Percentiles rank a stretch among this genome's conserved stretches.
Evolutionary conservation across 352 stramenopile species (phyloP).

Genomic region (Globisporangium cederbergense): DNA sequence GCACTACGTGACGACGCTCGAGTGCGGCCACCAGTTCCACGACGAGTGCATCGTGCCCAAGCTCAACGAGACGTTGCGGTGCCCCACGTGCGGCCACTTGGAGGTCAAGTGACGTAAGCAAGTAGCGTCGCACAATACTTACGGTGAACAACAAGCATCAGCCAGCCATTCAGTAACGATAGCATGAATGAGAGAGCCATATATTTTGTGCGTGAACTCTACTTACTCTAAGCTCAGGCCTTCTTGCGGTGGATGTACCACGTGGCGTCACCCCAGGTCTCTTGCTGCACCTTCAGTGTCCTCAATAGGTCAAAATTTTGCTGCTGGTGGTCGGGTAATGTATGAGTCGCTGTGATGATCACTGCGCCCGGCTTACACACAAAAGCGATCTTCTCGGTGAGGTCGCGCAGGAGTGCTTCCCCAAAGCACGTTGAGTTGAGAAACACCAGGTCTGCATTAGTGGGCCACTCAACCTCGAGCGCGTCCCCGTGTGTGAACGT

Average conservation of each 20-base stretch:
- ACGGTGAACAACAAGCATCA: neutral
- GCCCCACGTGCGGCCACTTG: conserved; percentile 56
- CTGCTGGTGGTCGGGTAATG: conserved; percentile 33
- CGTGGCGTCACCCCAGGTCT: conserved; percentile 53
- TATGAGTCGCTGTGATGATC: conserved; percentile 60
- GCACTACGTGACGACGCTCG: conserved; percentile 70
- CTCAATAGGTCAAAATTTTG: conserved; percentile 45
- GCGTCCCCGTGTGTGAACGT: conserved; percentile 72
- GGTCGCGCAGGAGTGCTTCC: conserved; percentile 48
- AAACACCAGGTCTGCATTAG: conserved; percentile 67
- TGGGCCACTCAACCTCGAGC: conserved; percentile 64
- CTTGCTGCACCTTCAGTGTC: conserved; percentile 44
- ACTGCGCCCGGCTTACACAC: conserved; percentile 53
- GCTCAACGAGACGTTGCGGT: conserved; percentile 67
- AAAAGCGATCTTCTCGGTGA: conserved; percentile 41
- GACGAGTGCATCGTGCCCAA: conserved; percentile 81
- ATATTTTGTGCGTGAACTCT: neutral
- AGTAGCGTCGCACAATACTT: no score
- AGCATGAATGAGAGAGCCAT: neutral
- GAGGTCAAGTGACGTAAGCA: conserved; percentile 33
- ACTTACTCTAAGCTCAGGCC: neutral
- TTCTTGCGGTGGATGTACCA: conserved; percentile 59
- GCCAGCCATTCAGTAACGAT: neutral
- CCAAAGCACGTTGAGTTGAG: conserved; percentile 91
- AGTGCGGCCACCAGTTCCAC: conserved; percentile 77